A percentile compares a stretch with the other conserved stretches of the same genome.
These are phyloP conservation scores for Coemansia sp. DNA, from an alignment of 192 early-diverging fungal species.

Conservation along the genomic window DNA sequence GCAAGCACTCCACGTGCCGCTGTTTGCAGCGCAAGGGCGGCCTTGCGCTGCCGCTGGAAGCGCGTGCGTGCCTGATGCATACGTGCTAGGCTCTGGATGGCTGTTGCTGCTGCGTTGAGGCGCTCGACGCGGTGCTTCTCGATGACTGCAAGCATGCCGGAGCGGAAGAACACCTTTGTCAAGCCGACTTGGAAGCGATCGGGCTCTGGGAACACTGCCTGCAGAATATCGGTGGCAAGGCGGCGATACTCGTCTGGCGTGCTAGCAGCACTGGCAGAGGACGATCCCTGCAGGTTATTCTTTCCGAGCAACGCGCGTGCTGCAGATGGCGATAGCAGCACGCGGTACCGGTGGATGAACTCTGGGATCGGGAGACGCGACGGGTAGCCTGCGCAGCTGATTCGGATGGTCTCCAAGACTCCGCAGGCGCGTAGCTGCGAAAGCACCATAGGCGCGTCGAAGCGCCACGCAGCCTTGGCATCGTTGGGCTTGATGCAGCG, in stretches of 20 bases:
- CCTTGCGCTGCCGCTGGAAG: slow-evolving; percentile 59
- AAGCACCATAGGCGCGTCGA: slow-evolving; percentile 94
- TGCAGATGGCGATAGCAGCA: slow-evolving; percentile 48
- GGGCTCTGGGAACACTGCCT: slow-evolving; percentile 67
- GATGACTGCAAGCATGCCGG: slow-evolving; percentile 74
- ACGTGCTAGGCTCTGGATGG: slow-evolving; percentile 88
- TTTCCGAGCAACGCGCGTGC: slow-evolving; percentile 23
- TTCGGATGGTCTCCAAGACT: slow-evolving; percentile 98
- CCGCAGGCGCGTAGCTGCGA: slow-evolving; percentile 96
- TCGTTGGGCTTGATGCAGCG: slow-evolving; percentile 99
- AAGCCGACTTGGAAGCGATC: slow-evolving; percentile 93
- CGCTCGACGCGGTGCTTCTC: slow-evolving; percentile 89
- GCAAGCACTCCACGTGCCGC: slow-evolving; percentile 64
- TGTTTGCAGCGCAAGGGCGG: slow-evolving; percentile 70
- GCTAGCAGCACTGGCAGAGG: neutral
- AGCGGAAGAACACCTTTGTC: slow-evolving; percentile 98
- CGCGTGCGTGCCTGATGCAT: slow-evolving; percentile 63
- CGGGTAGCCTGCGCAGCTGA: slow-evolving; percentile 97
- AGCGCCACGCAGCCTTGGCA: slow-evolving; percentile 85
- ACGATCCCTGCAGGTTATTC: neutral
- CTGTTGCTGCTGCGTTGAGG: slow-evolving; percentile 73
- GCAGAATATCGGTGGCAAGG: slow-evolving; percentile 63
- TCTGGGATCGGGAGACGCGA: slow-evolving; percentile 84
- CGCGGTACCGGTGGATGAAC: slow-evolving; percentile 85
- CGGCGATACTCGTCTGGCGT: slow-evolving; percentile 55